A percentile compares a stretch with the other conserved stretches of the same genome.
phyloP scores from a whole-genome alignment of 2,329 filamentous ascomycete species.

The Ophiobolus disseminans region DNA sequence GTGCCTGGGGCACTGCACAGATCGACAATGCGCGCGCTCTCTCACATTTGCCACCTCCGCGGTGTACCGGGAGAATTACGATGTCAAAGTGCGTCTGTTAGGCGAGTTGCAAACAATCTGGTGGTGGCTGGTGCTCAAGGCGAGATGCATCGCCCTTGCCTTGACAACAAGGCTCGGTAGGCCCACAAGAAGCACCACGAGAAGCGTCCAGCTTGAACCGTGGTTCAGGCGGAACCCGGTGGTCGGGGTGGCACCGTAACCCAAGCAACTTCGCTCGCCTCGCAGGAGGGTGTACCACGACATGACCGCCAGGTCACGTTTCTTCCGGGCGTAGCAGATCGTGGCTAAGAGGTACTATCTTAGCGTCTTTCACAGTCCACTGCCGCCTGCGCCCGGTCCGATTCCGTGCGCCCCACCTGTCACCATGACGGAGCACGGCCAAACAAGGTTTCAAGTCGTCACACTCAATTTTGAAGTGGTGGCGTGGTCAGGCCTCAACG shows the following conservation, averaged over 20 bases:
- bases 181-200: conserved; percentile 24
- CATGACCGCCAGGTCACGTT: conserved; percentile 8
- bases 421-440: conserved; percentile 3
- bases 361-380: conserved; percentile 3
- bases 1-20: conserved; percentile 16
- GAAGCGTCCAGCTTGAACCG: conserved; percentile 3
- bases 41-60: conserved; percentile 7
- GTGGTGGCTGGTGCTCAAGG: background rate
- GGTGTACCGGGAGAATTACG: conserved; percentile 4
- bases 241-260: conserved; percentile 6
- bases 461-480: too few relatives aligned
- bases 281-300: conserved; percentile 16
- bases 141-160: conserved; percentile 15
- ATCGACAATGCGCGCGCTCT: conserved; percentile 14
- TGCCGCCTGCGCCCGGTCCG: background rate
- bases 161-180: conserved; percentile 9
- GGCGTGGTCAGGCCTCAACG: background rate
- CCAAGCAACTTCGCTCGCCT: conserved; percentile 14
- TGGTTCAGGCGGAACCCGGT: conserved; percentile 6
- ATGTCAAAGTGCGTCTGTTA: conserved; percentile 2
- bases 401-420: background rate
- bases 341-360: too few relatives aligned
- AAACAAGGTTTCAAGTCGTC: background rate
- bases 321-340: background rate
- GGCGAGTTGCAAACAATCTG: background rate